Evolutionary conservation across 2,329 filamentous ascomycete species (phyloP), one percentile per base, ranked within the genome.

Genomic region (Monilinia fructicola): DNA sequence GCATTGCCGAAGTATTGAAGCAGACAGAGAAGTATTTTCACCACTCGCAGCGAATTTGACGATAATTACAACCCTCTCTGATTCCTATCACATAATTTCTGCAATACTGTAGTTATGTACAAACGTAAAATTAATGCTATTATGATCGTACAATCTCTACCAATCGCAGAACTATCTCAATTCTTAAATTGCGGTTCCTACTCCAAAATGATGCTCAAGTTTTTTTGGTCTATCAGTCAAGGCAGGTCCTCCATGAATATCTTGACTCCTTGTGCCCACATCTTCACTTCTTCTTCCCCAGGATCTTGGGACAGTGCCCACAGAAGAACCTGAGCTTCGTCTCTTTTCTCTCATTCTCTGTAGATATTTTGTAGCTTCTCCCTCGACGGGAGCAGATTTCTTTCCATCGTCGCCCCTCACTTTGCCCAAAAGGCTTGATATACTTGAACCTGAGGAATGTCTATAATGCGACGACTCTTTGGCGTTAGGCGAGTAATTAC

Each of bases 301-400:
- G 12, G 54, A 53, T 23, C 21, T 28, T 7, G 48, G 18, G 12
- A 16, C 31, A 11, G 40, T 52, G n/a, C 42, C 31, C 16, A 18
- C n/a, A 38, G 42, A 59, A 23, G 54, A 48, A 9, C 21, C 42
- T 38, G 63, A 59, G 40, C 64, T 61, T 31, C 55, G 55, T n/a
- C 55, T 60, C 46, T 59, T 53, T 35, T 65, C 54, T 23, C 23
- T 53, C 54, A 60, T 52, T 18, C 46, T 65, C 6, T 50, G 44
- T 44, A 65, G 12, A 53, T 65, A 65, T 31, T 31, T 65, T 16
- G 64, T 65, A n/a, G 64, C 64, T 35, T 65, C 64, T 12, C 64
- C 64, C 26, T 61, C 64, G 16, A 52, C n/a, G 4, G 23, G 12
- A 2, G 31, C n/a, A 2, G 56, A 18, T 10, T 44, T 61, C 2